Base-by-base conservation (phyloP, 495 filamentous ascomycete species). In the Hyphodiscus hymeniophilus region DNA sequence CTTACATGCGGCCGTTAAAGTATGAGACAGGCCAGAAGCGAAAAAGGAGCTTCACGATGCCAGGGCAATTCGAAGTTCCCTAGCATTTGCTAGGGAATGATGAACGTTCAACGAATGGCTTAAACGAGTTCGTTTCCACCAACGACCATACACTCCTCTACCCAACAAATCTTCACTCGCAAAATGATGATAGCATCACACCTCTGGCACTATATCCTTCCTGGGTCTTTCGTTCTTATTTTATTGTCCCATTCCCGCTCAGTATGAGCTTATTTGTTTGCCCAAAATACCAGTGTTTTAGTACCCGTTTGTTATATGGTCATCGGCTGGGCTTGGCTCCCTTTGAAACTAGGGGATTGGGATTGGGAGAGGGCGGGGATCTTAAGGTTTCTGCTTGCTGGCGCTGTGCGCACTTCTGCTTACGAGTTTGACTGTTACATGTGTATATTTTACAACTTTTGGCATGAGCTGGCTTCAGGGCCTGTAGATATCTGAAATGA, bases 11-110 rank as follows among this genome's bases (percentile, higher is more conserved):
- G 23, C 30, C 45, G 16, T 36, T 30, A n/a, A 45, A 50, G 24
- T 55, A 55, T 38, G 55, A 57, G n/a, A 53, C 62, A 15, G 63
- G 66, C 42, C 61, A 76, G 49, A 76, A 74, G 62, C 64, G 73
- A 22, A 76, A 73, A 52, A 63, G 69, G 35, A 76, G 71, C 55
- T 77, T 66, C 46, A 63, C 61, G 2, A 51, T 58, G 36, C 55
- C 58, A 0, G 48, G 46, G n/a, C 28, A 30, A 21, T 60, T 54
- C 46, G 52, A 56, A 21, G 53, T 45, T 41, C 45, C 46, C 30
- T 59, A 47, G 30, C 6, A 6, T 7, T 36, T 17, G 16, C 16
- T 13, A 13, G 5, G 15, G 33, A 13, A 26, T 21, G 3, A 42
- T 15, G 21, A 48, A 23, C 33, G 36, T n/a, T 41, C 45, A 30